Evolutionary conservation across 2,329 filamentous ascomycete species (phyloP).

Genomic region (Elsinoe arachidis): DNA sequence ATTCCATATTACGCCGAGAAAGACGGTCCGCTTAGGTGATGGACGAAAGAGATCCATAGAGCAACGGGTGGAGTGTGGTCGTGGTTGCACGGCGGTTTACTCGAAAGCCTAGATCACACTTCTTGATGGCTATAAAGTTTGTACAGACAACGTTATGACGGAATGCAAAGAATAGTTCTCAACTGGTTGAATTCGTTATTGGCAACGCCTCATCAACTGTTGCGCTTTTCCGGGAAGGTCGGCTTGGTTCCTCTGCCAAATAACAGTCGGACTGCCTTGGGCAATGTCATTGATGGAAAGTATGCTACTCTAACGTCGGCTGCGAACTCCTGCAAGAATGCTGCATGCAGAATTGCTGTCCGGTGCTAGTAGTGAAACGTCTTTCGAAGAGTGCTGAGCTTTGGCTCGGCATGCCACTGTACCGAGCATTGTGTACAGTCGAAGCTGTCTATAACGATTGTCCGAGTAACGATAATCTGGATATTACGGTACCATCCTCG

Average conservation of each 20-base stretch:
- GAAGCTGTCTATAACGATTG: too few species aligned
- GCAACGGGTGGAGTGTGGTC: slow-evolving; percentile 81
- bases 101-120: slow-evolving; percentile 45
- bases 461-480: too few species aligned
- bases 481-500: too few species aligned
- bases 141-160: slow-evolving; percentile 9
- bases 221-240: neutral
- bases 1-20: slow-evolving; percentile 71
- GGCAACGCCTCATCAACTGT: neutral
- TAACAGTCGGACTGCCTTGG: neutral
- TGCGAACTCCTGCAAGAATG: too few species aligned
- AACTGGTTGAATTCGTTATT: neutral
- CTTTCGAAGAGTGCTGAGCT: too few species aligned
- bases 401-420: too few species aligned
- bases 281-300: neutral
- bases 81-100: slow-evolving; percentile 74
- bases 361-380: too few species aligned
- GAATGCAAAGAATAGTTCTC: neutral
- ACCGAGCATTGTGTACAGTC: too few species aligned
- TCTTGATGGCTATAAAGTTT: neutral
- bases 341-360: too few species aligned
- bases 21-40: slow-evolving; percentile 56
- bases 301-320: neutral
- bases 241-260: neutral
- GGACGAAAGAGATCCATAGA: slow-evolving; percentile 68